Conservation (phyloP, 2,329 filamentous ascomycete species). For the Emergomyces pasteurianus region DNA sequence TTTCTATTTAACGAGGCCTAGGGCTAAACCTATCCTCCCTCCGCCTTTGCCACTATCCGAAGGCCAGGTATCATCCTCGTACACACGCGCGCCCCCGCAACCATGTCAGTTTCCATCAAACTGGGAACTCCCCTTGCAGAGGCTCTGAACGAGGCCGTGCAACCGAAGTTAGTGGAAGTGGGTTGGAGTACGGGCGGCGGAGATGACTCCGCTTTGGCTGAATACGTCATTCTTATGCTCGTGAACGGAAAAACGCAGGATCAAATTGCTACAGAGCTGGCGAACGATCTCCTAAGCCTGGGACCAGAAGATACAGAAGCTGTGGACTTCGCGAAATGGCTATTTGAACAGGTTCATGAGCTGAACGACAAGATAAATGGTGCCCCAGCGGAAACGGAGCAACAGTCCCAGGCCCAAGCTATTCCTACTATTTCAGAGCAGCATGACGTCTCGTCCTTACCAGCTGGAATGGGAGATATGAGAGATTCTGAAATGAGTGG, state of each 20-base stretch:
- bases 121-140: slow-evolving; percentile 74
- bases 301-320: slow-evolving; percentile 72
- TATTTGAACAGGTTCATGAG: slow-evolving; percentile 73
- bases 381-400: slow-evolving; percentile 21
- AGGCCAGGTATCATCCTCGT: neutral
- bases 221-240: slow-evolving; percentile 96
- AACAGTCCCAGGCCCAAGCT: slow-evolving; percentile 15
- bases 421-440: slow-evolving; percentile 25
- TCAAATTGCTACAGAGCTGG: slow-evolving; percentile 77
- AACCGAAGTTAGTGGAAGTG: slow-evolving; percentile 82
- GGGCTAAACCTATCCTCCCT: too few species aligned
- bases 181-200: slow-evolving; percentile 80
- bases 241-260: slow-evolving; percentile 88
- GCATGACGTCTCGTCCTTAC: slow-evolving; percentile 19
- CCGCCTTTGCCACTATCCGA: neutral
- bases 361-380: slow-evolving; percentile 54
- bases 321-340: slow-evolving; percentile 75
- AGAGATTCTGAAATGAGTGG: slow-evolving; percentile 67
- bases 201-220: slow-evolving; percentile 70
- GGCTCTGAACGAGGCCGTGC: slow-evolving; percentile 68
- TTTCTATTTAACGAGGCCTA: neutral
- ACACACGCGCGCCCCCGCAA: neutral
- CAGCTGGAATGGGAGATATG: slow-evolving; percentile 22
- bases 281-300: slow-evolving; percentile 72
- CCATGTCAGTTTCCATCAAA: slow-evolving; percentile 66